Conservation (phyloP, 1,284 basidiomycete species). For the Ganoderma sp. region DNA sequence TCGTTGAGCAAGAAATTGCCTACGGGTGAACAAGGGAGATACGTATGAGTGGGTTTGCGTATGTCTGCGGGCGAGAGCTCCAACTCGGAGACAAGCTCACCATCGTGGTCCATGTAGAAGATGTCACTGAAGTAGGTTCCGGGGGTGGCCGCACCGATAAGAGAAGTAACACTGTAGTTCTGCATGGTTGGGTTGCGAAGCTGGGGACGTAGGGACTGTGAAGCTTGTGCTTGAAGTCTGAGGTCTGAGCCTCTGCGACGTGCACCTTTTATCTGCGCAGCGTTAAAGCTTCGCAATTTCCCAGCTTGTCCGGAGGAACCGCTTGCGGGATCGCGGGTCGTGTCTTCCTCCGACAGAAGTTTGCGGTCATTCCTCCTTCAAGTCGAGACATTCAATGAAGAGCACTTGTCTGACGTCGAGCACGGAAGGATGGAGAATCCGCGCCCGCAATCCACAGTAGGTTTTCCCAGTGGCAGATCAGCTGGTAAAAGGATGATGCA, state of each 20-base stretch:
- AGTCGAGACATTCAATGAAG: background rate
- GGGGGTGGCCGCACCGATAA: slow-evolving; percentile 21
- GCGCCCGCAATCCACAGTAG: background rate
- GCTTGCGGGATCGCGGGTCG: background rate
- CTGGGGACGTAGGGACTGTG: background rate
- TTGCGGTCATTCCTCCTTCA: background rate
- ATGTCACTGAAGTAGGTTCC: slow-evolving; percentile 24
- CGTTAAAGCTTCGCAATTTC: background rate
- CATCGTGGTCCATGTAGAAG: slow-evolving; percentile 7
- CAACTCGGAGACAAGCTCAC: background rate
- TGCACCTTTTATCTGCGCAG: background rate
- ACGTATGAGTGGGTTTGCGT: background rate
- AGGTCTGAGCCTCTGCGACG: background rate
- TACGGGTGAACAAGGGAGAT: background rate
- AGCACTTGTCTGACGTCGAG: background rate
- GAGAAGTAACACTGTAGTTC: slow-evolving; percentile 11
- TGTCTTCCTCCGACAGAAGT: background rate
- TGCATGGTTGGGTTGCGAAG: background rate
- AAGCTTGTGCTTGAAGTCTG: background rate
- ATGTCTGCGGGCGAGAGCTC: background rate
- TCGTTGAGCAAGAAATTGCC: slow-evolving; percentile 12
- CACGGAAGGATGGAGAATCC: background rate
- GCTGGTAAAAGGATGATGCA: background rate
- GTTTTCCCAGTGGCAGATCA: background rate
- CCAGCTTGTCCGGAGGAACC: background rate